Percentiles rank a stretch among this genome's conserved stretches.
phyloP scores from a whole-genome alignment of 2,329 filamentous ascomycete species.

The Ophiostoma ulmi region DNA sequence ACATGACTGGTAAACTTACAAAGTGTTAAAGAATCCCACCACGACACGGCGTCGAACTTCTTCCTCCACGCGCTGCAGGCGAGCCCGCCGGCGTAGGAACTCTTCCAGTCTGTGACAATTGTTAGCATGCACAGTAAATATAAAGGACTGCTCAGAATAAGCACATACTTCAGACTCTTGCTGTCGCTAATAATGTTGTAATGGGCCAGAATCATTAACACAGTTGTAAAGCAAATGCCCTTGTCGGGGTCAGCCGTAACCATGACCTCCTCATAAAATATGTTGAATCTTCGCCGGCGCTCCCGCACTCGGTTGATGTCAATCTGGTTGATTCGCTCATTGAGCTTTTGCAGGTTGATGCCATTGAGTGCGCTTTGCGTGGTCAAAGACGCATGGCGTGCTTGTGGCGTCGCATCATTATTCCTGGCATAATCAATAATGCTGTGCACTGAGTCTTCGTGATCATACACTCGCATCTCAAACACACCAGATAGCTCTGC shows the following conservation, averaged over 20 bases:
- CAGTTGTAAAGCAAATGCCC: slow-evolving; percentile 85
- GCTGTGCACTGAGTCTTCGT: slow-evolving; percentile 77
- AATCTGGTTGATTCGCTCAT: slow-evolving; percentile 64
- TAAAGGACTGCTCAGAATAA: background rate
- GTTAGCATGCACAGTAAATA: slow-evolving; percentile 1
- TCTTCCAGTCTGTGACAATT: slow-evolving; percentile 68
- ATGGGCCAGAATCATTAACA: slow-evolving; percentile 93
- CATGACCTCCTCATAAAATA: slow-evolving; percentile 96
- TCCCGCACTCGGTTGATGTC: slow-evolving; percentile 70
- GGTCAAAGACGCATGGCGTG: slow-evolving; percentile 51
- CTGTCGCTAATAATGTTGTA: slow-evolving; percentile 98
- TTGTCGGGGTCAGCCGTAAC: slow-evolving; percentile 84
- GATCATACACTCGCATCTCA: slow-evolving; percentile 92
- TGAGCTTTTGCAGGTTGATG: slow-evolving; percentile 71
- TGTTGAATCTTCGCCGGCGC: slow-evolving; percentile 74
- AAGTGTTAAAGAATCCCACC: slow-evolving; percentile 89
- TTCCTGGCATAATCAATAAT: slow-evolving; percentile 80
- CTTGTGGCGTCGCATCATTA: slow-evolving; percentile 39
- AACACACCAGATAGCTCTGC: slow-evolving; percentile 93
- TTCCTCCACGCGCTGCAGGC: slow-evolving; percentile 90
- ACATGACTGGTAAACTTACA: slow-evolving; percentile 46
- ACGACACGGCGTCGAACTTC: slow-evolving; percentile 87
- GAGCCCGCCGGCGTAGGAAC: slow-evolving; percentile 81
- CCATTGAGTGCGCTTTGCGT: slow-evolving; percentile 50
- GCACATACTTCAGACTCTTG: slow-evolving; percentile 75